Evolutionary conservation across 2,329 filamentous ascomycete species (phyloP).

Genomic region (Neonectria neomacrospora): DNA sequence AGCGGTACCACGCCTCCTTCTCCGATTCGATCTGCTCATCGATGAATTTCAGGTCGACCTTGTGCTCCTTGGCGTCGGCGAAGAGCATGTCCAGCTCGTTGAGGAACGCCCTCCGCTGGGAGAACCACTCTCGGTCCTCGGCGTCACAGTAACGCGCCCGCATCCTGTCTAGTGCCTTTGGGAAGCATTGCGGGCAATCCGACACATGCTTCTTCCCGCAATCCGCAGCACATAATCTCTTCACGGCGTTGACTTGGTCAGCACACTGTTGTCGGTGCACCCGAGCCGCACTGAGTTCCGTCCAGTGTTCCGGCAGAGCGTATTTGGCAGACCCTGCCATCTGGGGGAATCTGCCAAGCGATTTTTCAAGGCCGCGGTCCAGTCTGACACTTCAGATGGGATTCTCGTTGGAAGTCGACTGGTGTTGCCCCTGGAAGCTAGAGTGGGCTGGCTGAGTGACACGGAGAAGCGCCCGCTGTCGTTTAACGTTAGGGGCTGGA

Average conservation of each 20-base stretch:
- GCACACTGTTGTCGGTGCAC: conserved; percentile 51
- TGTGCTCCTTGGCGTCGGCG: conserved; percentile 57
- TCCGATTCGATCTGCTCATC: conserved; percentile 63
- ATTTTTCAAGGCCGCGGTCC: not conserved
- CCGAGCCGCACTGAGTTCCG: conserved; percentile 50
- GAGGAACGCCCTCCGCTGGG: conserved; percentile 59
- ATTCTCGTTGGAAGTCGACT: not conserved
- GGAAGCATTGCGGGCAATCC: conserved; percentile 62
- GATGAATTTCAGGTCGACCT: conserved; percentile 57
- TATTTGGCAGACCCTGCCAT: conserved; percentile 43
- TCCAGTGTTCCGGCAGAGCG: conserved; percentile 53
- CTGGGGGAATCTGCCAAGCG: not conserved
- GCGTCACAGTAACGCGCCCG: conserved; percentile 50
- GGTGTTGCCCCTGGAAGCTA: not conserved
- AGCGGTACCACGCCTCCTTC: conserved; percentile 65
- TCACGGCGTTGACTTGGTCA: conserved; percentile 56
- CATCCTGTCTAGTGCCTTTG: conserved; percentile 59
- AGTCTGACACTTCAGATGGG: not conserved
- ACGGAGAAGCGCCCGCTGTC: not conserved
- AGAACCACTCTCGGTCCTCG: conserved; percentile 62
- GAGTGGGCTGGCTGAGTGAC: not conserved
- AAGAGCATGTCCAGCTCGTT: conserved; percentile 62
- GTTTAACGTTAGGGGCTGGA: not conserved
- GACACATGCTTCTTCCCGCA: conserved; percentile 56
- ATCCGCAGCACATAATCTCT: conserved; percentile 54